Base-by-base conservation (phyloP, 2,329 filamentous ascomycete genomes). In the Pyrenochaeta sp. region DNA sequence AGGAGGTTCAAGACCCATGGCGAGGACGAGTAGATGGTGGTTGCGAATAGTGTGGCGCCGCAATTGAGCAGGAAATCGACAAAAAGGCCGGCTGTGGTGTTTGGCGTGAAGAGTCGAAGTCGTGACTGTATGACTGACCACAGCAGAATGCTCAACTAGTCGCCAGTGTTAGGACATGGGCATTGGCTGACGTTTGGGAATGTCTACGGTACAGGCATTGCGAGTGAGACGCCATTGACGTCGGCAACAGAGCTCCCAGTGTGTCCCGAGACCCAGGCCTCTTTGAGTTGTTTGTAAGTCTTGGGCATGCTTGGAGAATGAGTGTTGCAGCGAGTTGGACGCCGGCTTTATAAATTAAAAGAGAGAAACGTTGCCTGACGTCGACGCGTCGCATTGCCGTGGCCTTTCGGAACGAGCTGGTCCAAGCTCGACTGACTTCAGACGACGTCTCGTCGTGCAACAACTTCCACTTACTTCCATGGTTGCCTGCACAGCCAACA, bases 211-310 rank as follows among this genome's bases (percentile, higher is more conserved):
- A 96, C 94, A 65, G 92, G 86, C 66, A 90, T 90, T 53, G 96
- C 87, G 35, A 89, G 81, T 34, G 89, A 90, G 58, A 97, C 89
- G 60, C 83, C 81, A 69, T 92, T 93, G 75, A 99, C 92, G 70
- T 99, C 94, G 58, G 81, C 76, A 48, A 96, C 85, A 21, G 85
- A 81, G 46, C 94, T 90, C 27, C 94, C 94, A 6, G 87, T 86
- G 20, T 96, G 83, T 69, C 91, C 89, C 41, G 93, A 96, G 65
- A 99, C 94, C 71, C 96, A 96, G 67, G 90, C 90, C 78, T 96
- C 92, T 77, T 99, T 99, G 58, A 88, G 81, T 63, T 88, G 83
- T 75, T 96, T 99, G 78, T 96, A 96, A 73, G 81, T 86, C 39
- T 69, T 68, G 24, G 58, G 61, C 70, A 72, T 72, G n/a, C 35